phyloP scores from a whole-genome alignment of 345 rosid genomes.

The Hibiscus trionum region DNA sequence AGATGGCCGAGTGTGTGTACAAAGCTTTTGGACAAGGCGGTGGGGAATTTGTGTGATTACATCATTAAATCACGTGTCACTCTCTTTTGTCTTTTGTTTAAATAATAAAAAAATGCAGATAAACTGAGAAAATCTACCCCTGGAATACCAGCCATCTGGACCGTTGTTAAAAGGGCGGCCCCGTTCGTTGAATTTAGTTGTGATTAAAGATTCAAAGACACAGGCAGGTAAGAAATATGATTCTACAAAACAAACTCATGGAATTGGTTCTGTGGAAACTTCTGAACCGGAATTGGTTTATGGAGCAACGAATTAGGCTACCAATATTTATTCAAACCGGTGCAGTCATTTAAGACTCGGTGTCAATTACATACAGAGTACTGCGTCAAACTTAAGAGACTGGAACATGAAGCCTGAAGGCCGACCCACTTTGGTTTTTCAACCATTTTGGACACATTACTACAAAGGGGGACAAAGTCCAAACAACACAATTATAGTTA shows the following conservation, averaged over 20 bases:
- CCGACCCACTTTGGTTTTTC: too few species aligned
- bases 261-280: background rate
- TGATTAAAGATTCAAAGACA: background rate
- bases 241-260: background rate
- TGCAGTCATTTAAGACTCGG: background rate
- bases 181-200: background rate
- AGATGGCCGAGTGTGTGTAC: background rate
- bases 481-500: too few species aligned
- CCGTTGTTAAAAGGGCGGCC: background rate
- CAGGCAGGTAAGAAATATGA: background rate
- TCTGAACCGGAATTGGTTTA: background rate
- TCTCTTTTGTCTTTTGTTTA: background rate
- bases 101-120: background rate
- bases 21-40: background rate
- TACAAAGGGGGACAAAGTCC: too few species aligned
- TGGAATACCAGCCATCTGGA: background rate
- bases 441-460: too few species aligned
- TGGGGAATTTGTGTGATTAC: background rate
- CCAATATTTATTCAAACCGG: background rate
- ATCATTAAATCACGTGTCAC: background rate
- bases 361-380: background rate
- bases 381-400: constrained; percentile 20
- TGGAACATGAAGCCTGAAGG: constrained; percentile 21
- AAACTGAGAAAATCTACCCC: background rate
- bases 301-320: background rate